Evolutionary conservation across 2,329 filamentous ascomycete genomes (phyloP), one percentile per base, ranked within the genome.

Genomic region (Beauveria sp.): DNA sequence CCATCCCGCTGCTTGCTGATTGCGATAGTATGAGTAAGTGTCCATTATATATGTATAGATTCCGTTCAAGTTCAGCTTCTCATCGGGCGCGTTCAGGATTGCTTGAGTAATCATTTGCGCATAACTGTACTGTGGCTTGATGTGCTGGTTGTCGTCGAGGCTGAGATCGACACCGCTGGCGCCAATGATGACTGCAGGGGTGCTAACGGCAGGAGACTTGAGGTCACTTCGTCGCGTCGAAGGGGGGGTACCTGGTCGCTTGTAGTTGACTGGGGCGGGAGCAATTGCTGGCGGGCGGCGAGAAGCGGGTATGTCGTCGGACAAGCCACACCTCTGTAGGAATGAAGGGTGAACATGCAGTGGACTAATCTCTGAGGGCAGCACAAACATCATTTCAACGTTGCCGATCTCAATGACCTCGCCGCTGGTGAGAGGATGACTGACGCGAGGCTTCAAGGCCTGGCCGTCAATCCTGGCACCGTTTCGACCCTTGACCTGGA

Each of bases 351-450:
- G 84, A 63, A 96, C 86, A 52, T 83, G 80, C 28, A 92, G 80
- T 26, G 84, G 83, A 61, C 78, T 79, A 51, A 84, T 80, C 66
- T 90, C 87, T 26, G 85, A 85, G 0, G 94, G 93, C n/a, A 96
- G 84, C 53, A 97, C 91, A 74, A 99, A 99, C 80, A 97, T 93
- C 94, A 99, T 99, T 77, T 99, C 93, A 1, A 94, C 90, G 58
- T 90, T 90, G 67, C 89, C 89, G 70, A 97, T 90, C 70, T 96
- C 92, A 62, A 99, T 87, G 48, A 97, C 91, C 71, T 93, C 88
- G 62, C 94, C 94, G 68, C 92, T 96, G 47, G 85, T 84, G 28
- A 99, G 81, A 34, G 84, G 77, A 40, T 85, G 82, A 41, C 84
- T 81, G 44, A 82, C 77, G 14, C 88, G 88, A 56, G 87, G 81